Base-by-base conservation (phyloP, 192 early-diverging fungal species). In the Rhizophlyctis rosea region DNA sequence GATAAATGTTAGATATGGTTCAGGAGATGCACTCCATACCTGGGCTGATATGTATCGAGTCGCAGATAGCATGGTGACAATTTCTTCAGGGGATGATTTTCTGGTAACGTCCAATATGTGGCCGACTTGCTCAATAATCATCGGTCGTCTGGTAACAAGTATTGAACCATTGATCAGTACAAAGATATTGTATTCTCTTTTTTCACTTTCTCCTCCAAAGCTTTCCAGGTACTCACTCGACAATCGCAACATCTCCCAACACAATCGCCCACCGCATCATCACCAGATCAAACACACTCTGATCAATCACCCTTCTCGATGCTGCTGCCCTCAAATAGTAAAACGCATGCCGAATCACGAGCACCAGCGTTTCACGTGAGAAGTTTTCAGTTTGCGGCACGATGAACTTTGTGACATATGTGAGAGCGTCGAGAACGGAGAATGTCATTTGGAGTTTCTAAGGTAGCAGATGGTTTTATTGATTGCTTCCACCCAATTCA, bases 281-380 rank as follows among this genome's bases (percentile, higher is more conserved):
- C 35, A 77, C 64, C 54, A 74, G 67, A 33, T 80, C 76, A 71
- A 80, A 80, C 9, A 81, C 33, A 21, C 54, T 71, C 35, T 61
- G 64, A 48, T 80, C 77, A 11, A 68, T 27, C 24, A 74, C 76
- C 24, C 62, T 39, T 11, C 68, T 48, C 13, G 50, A 16, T 16
- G 75, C 48, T 16, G 68, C 44, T 2, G 63, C 50, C 30, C 65
- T 68, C n/a, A 79, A 30, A 48, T 77, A 78, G 29, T 62, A 65
- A 57, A 74, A 80, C 2, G 69, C 69, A 44, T 80, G 75, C 11
- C 66, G 64, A 3, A 78, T 54, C 25, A 75, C 61, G 4, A 80
- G 69, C 23, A 59, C 59, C 14, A 61, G 49, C 2, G 78, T 77
- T n/a, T 80, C 78, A 27, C 57, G 62, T 32, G 50, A 68, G 54